Evolutionary conservation across 768 basidiomycete species (phyloP).

Genomic region (Collybia sordida): DNA sequence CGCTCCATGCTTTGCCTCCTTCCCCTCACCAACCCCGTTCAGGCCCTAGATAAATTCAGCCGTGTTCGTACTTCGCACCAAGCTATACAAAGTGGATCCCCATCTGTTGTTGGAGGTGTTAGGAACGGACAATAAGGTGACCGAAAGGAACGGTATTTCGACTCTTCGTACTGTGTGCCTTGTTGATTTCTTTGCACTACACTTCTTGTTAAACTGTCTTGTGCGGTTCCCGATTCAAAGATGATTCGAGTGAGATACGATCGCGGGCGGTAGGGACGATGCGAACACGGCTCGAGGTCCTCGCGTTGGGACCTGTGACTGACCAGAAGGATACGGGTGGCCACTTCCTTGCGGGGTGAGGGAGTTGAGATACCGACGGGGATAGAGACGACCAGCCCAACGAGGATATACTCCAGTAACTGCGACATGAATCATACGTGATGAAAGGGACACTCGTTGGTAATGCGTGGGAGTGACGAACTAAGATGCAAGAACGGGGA

Average conservation of each 20-base stretch:
- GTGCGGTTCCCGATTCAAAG: conserved; percentile 51
- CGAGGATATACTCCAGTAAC: conserved; percentile 38
- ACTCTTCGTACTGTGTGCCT: conserved; percentile 63
- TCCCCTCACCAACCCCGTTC: conserved; percentile 57
- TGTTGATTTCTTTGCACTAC: conserved; percentile 56
- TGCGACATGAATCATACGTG: conserved; percentile 38
- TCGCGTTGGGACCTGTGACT: conserved; percentile 5
- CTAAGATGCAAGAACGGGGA: conserved; percentile 6
- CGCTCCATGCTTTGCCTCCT: conserved; percentile 58
- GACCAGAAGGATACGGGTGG: conserved; percentile 20
- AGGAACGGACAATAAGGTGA: conserved; percentile 11
- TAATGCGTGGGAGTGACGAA: conserved; percentile 11
- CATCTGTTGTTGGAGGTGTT: neutral
- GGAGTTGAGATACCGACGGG: conserved; percentile 4
- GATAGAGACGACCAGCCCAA: conserved; percentile 21
- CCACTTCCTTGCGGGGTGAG: conserved; percentile 34
- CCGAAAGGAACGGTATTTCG: conserved; percentile 49
- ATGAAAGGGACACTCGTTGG: conserved; percentile 26
- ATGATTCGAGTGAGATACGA: conserved; percentile 20
- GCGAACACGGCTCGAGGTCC: conserved; percentile 1
- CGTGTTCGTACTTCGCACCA: conserved; percentile 66
- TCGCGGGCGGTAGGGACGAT: conserved; percentile 7
- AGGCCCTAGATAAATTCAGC: conserved; percentile 66
- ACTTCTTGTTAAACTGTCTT: conserved; percentile 48
- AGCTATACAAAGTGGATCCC: conserved; percentile 37